Percentiles rank a stretch among this genome's conserved stretches.
Conservation (phyloP, 1,284 basidiomycete species). For the Waitea zeae region DNA sequence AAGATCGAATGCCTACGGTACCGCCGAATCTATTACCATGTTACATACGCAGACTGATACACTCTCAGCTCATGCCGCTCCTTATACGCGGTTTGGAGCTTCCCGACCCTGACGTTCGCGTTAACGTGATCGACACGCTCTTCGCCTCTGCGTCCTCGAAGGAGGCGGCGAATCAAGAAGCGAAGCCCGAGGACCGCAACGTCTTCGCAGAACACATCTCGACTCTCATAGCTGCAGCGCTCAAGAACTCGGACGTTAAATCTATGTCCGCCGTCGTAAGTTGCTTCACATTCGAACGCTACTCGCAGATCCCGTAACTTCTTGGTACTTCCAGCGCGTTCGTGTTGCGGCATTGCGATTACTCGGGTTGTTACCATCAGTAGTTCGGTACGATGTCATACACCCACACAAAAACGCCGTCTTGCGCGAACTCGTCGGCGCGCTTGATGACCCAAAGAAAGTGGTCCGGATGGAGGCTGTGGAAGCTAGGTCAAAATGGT, state of each 20-base stretch:
- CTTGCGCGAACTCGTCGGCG: conserved; percentile 54
- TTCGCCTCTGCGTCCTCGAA: conserved; percentile 52
- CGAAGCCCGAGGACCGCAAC: conserved; percentile 23
- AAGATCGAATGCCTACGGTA: conserved; percentile 50
- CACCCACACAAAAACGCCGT: conserved; percentile 61
- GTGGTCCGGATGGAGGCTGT: conserved; percentile 76
- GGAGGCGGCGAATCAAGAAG: conserved; percentile 15
- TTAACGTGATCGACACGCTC: conserved; percentile 70
- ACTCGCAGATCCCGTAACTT: not conserved
- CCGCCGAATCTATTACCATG: not conserved
- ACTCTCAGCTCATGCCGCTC: conserved; percentile 68
- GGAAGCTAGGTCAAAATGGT: conserved; percentile 42
- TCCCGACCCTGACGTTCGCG: conserved; percentile 54
- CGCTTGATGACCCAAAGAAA: conserved; percentile 74
- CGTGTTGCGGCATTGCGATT: conserved; percentile 63
- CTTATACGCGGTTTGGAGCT: conserved; percentile 75
- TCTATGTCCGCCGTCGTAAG: conserved; percentile 39
- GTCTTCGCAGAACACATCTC: conserved; percentile 51
- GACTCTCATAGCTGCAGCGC: conserved; percentile 54
- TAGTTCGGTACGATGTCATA: conserved; percentile 65
- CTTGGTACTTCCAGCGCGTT: conserved; percentile 43
- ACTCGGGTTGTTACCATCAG: conserved; percentile 52
- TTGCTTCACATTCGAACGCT: conserved; percentile 1
- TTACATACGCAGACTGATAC: too few species aligned
- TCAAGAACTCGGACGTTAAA: conserved; percentile 34